Conservation (phyloP, 331 rosid species). For the Acacia pycnantha region DNA sequence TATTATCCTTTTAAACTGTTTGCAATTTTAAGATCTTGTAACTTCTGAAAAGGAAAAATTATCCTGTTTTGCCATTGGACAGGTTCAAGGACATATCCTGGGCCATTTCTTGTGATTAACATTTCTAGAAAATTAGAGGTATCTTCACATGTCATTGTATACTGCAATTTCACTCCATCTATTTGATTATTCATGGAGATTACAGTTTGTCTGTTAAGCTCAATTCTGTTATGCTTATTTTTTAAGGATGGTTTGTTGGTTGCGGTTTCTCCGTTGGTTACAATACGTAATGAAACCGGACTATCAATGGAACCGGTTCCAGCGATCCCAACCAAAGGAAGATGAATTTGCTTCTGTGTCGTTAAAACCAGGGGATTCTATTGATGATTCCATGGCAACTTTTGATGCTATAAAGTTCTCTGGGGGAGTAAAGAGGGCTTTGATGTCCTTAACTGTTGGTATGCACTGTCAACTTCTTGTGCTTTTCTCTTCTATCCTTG, state of each 20-base stretch:
- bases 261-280: conserved; percentile 70
- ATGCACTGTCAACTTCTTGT: conserved; percentile 34
- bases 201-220: conserved; percentile 6
- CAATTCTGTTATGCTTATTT: conserved; percentile 19
- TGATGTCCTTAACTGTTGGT: conserved; percentile 83
- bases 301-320: conserved; percentile 77
- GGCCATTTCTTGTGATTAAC: conserved; percentile 75
- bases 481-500: conserved; percentile 19
- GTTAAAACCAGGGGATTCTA: conserved; percentile 73
- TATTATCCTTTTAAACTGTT: conserved; percentile 7
- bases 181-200: conserved; percentile 6
- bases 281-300: conserved; percentile 79
- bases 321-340: conserved; percentile 55
- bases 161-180: conserved; percentile 8
- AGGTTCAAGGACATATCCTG: conserved; percentile 83
- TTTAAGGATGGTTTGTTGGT: conserved; percentile 77
- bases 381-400: conserved; percentile 87
- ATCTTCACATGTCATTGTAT: conserved; percentile 26
- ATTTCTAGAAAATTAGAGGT: conserved; percentile 82
- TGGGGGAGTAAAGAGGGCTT: conserved; percentile 81
- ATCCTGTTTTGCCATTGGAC: conserved; percentile 34
- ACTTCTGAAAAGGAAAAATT: conserved; percentile 19
- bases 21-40: conserved; percentile 30
- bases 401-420: conserved; percentile 75
- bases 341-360: conserved; percentile 70